Base-by-base conservation (phyloP, 805 yeast species). In the Candida arabinofermentans region DNA sequence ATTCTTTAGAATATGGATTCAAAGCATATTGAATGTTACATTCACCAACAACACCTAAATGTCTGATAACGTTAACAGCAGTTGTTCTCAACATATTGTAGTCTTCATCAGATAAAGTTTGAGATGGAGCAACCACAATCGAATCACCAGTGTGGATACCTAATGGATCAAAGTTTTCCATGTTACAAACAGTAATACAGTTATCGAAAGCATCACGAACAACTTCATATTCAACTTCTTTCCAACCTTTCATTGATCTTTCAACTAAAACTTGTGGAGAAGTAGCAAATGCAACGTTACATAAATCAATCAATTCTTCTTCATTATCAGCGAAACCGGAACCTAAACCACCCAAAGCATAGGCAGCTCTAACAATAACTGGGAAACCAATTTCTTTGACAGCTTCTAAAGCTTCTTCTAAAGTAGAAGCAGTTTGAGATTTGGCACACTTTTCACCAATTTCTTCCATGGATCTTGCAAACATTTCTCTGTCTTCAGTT, bases 141-240 rank as follows among this genome's bases (percentile, higher is more conserved):
- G 99, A 93, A 66, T 91, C 99, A 72, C 99, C 99, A 42, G 99
- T 91, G 70, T 91, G 99, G 58, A 91, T 85, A 55, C 99, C 99
- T 55, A 91, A 78, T 34, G 99, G 99, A 68, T 91, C 99, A 56
- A 91, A 91, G 73, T 91, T 91, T 71, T 91, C 99, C 99, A 91
- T 91, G 69, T 91, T 91, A 76, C 99, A 91, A 40, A 91, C 99
- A 34, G 99, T 91, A 64, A 91, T 91, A 77, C 99, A 91, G 77
- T 91, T 91, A 53, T 84, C 96, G 42, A 85, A 93, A 50, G 93
- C 78, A 71, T 91, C 99, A 63, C 99, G 84, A 43, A 91, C 98
- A 51, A 91, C 99, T 72, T 91, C 99, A 66, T 91, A 91, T 70
- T 91, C 99, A 49, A 91, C 95, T 69, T 91, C 99, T 67, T 91